phyloP scores from a whole-genome alignment of 2,329 filamentous ascomycete species.

The Beauveria bassiana region DNA sequence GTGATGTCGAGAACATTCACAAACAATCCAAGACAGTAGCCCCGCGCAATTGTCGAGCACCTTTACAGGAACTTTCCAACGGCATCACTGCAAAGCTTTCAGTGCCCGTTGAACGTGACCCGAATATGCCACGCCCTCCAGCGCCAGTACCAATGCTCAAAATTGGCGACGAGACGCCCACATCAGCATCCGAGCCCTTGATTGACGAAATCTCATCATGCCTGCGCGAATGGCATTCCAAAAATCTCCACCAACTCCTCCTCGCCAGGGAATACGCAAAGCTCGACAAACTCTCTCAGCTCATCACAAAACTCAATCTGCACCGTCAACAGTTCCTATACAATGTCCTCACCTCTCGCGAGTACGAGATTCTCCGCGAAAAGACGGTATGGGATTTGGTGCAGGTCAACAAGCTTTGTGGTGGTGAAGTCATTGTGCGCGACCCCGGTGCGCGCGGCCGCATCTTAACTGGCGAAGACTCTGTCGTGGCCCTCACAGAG shows the following conservation, averaged over 20 bases:
- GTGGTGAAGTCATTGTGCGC: conserved; percentile 88
- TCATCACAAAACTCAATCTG: conserved; percentile 77
- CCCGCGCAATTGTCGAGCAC: conserved; percentile 20
- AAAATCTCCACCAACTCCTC: conserved; percentile 86
- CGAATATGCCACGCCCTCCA: conserved; percentile 65
- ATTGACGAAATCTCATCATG: conserved; percentile 98
- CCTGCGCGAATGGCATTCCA: conserved; percentile 95
- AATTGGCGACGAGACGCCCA: conserved; percentile 93
- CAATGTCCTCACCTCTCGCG: conserved; percentile 81
- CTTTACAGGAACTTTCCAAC: conserved; percentile 31
- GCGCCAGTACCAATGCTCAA: conserved; percentile 96
- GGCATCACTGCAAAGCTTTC: conserved; percentile 36
- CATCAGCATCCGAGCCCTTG: conserved; percentile 78
- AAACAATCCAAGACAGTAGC: conserved; percentile 17
- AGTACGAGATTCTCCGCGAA: conserved; percentile 73
- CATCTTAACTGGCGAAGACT: conserved; percentile 85
- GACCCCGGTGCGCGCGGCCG: conserved; percentile 77
- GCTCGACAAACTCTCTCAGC: conserved; percentile 70
- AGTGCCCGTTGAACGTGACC: conserved; percentile 49
- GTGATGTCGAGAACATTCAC: conserved; percentile 25
- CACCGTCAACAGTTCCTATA: conserved; percentile 86
- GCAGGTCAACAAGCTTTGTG: conserved; percentile 86
- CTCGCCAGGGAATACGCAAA: conserved; percentile 73
- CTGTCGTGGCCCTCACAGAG: conserved; percentile 81
- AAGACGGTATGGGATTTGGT: conserved; percentile 95